These are phyloP conservation scores for Eucommia ulmoides DNA, from an alignment of 257 asterid species.

Conservation along the genomic window DNA sequence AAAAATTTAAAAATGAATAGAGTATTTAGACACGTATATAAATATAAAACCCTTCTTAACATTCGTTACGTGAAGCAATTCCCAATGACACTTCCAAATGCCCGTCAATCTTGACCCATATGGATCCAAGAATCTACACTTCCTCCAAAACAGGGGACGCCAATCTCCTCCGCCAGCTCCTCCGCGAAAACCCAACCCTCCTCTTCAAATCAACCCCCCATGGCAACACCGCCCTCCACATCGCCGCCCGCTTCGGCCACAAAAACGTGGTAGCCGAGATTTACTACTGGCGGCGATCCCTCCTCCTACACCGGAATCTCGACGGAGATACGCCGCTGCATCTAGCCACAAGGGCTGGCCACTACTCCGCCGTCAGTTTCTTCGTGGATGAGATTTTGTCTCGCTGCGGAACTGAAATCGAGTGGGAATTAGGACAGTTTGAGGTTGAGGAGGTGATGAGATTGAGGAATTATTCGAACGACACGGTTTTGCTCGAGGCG, in stretches of 20 bases:
- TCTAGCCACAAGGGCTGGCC: background rate
- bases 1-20: too few relatives aligned
- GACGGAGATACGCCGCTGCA: too few relatives aligned
- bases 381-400: background rate
- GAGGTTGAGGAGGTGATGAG: background rate
- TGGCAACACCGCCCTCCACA: background rate
- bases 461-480: background rate
- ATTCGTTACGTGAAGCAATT: too few relatives aligned
- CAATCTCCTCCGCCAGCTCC: background rate
- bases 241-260: background rate
- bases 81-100: too few relatives aligned
- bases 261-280: background rate
- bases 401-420: background rate
- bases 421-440: background rate
- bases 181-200: background rate
- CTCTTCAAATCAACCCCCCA: background rate
- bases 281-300: background rate
- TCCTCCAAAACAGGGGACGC: background rate
- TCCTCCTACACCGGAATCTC: background rate
- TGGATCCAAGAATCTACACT: background rate
- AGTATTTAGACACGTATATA: too few relatives aligned
- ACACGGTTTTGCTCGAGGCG: background rate
- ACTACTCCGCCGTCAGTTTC: background rate
- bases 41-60: too few relatives aligned
- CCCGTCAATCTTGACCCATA: too few relatives aligned